phyloP scores from a whole-genome alignment of 75 land plant species.

The Larix kaempferi region DNA sequence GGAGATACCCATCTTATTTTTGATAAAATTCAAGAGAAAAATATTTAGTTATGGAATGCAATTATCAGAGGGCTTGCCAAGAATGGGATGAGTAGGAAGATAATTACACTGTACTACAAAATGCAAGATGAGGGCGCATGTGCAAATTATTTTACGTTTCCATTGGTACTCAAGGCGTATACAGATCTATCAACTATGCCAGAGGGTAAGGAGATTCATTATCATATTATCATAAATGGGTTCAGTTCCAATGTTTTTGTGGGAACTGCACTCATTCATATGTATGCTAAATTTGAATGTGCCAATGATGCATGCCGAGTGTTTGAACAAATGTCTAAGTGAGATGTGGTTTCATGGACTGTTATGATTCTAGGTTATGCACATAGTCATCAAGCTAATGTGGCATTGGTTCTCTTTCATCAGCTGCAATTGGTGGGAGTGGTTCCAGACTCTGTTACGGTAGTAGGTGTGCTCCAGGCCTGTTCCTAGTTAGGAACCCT shows the following conservation, averaged over 20 bases:
- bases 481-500: slow-evolving; percentile 54
- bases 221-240: slow-evolving; percentile 41
- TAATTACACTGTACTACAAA: slow-evolving; percentile 53
- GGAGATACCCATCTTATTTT: slow-evolving; percentile 55
- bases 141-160: slow-evolving; percentile 58
- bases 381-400: slow-evolving; percentile 17
- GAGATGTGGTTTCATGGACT: slow-evolving; percentile 76
- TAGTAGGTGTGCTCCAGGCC: slow-evolving; percentile 48
- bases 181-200: slow-evolving; percentile 35
- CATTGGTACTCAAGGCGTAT: slow-evolving; percentile 62
- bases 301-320: slow-evolving; percentile 25
- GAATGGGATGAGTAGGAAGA: slow-evolving; percentile 35
- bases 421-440: slow-evolving; percentile 27
- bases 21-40: slow-evolving; percentile 38
- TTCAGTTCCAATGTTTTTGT: slow-evolving; percentile 29
- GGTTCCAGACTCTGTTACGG: slow-evolving; percentile 52
- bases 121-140: slow-evolving; percentile 59
- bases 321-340: slow-evolving; percentile 45
- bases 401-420: slow-evolving; percentile 24
- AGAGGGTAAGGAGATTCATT: slow-evolving; percentile 60
- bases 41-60: slow-evolving; percentile 55
- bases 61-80: slow-evolving; percentile 62
- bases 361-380: slow-evolving; percentile 52
- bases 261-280: slow-evolving; percentile 43
- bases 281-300: slow-evolving; percentile 43